phyloP scores from a whole-genome alignment of 1,139 yeast species.

The Lizanozyma gosingica region DNA sequence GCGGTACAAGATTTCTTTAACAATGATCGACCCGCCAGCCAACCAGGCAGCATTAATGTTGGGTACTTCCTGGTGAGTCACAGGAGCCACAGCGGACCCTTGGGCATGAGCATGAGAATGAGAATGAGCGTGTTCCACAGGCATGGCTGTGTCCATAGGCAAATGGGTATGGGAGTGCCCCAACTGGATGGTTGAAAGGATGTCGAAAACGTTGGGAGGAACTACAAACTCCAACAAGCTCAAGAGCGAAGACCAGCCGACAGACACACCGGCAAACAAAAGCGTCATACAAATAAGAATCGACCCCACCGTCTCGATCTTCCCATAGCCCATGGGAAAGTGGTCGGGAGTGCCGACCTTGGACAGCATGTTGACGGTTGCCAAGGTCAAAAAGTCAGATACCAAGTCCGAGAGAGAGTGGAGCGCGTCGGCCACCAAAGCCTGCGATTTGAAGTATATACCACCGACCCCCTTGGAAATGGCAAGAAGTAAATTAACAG shows the following conservation, averaged over 20 bases:
- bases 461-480: constrained; percentile 85
- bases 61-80: constrained; percentile 32
- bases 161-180: constrained; percentile 48
- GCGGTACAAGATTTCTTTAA: constrained; percentile 80
- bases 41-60: constrained; percentile 93
- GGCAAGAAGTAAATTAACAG: constrained; percentile 81
- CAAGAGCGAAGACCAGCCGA: constrained; percentile 79
- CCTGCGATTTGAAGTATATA: constrained; percentile 85
- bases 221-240: constrained; percentile 61
- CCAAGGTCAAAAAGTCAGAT: constrained; percentile 80
- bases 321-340: constrained; percentile 88
- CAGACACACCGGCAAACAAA: constrained; percentile 80
- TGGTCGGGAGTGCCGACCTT: constrained; percentile 49
- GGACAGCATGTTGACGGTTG: constrained; percentile 75
- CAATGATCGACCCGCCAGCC: constrained; percentile 76
- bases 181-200: constrained; percentile 36
- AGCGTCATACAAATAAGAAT: constrained; percentile 77
- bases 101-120: constrained; percentile 25
- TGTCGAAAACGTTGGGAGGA: constrained; percentile 42
- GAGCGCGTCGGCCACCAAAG: constrained; percentile 86
- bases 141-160: constrained; percentile 12
- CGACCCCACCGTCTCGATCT: constrained; percentile 87
- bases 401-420: constrained; percentile 87
- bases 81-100: constrained; percentile 3
- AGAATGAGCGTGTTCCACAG: constrained; percentile 33